Base-by-base conservation (phyloP, 2,329 filamentous ascomycete species). In the Fusarium anguioides region DNA sequence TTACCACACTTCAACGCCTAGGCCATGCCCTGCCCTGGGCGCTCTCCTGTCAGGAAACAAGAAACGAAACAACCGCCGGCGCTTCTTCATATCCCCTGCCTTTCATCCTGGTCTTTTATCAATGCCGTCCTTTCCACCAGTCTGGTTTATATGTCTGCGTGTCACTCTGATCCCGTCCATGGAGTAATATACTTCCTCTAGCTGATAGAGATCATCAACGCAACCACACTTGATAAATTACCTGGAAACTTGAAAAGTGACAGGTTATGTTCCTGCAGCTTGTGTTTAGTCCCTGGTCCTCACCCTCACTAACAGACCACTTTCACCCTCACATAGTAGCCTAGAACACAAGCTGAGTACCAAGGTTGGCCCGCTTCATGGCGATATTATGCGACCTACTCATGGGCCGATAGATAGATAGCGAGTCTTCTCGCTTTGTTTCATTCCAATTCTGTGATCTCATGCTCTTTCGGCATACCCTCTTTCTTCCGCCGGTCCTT, bases 21-120 rank as follows among this genome's bases (percentile, higher is more conserved):
- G 53, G 20, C 57, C 45, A 49, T 54, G 31, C 45, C 52, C 57
- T 59, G 31, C 26, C 54, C 67, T 71, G 71, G 63, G 65, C 70
- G 70, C 70, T 69, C 59, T 69, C 62, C 66, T 53, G 67, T 56
- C 67, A 60, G 59, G 60, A 70, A 72, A 70, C 70, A 68, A 64
- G 60, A 72, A 72, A 72, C 70, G 70, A 72, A 72, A 72, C 70
- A 72, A 70, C 50, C 70, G 70, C 70, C 49, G 60, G 70, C 70
- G 70, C 70, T 70, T 72, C 70, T 58, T 50, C 41, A 21, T 45
- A 49, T 60, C 40, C 62, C 68, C 59, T 59, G 51, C 37, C 40
- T 49, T 52, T 47, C 26, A 71, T 56, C 70, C 66, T 47, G 51
- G 66, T 56, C 57, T 58, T 26, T 66, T 51, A 49, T 46, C 33